These are phyloP conservation scores for Cladobotryum protrusum DNA, from an alignment of 2,329 filamentous ascomycete genomes.

Conservation along the genomic window DNA sequence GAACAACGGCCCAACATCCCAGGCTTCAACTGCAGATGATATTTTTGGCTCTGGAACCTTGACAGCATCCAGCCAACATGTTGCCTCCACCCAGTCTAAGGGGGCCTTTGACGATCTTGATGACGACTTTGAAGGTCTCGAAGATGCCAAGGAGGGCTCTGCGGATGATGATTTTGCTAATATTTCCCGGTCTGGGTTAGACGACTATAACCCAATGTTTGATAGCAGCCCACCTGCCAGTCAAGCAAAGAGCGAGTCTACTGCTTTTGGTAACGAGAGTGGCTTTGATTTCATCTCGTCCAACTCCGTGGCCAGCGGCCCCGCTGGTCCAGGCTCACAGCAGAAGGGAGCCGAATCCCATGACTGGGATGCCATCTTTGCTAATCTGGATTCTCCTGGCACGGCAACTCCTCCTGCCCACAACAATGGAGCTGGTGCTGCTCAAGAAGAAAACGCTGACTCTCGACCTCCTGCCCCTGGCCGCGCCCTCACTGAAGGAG, in stretches of 20 bases:
- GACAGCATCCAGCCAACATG: constrained; percentile 22
- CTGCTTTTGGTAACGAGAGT: constrained; percentile 47
- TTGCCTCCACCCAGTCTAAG: constrained; percentile 30
- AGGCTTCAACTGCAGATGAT: constrained; percentile 34
- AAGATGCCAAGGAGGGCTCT: constrained; percentile 76
- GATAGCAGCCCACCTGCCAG: constrained; percentile 60
- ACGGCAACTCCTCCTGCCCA: constrained; percentile 21
- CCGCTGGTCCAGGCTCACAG: constrained; percentile 31
- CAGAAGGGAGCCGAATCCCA: constrained; percentile 48
- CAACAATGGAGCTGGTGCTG: constrained; percentile 1
- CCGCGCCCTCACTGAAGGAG: constrained; percentile 64
- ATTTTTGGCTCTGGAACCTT: constrained; percentile 35
- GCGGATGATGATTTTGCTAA: constrained; percentile 75
- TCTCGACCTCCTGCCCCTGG: constrained; percentile 36
- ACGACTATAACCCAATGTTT: constrained; percentile 78
- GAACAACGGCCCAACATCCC: constrained; percentile 13
- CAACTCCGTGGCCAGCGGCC: constrained; percentile 23
- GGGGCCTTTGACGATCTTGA: constrained; percentile 69
- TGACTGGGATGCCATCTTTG: constrained; percentile 95
- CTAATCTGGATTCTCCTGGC: constrained; percentile 59
- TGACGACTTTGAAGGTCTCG: constrained; percentile 73
- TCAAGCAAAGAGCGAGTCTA: constrained; percentile 48
- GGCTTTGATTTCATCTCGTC: constrained; percentile 53
- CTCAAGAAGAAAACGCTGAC: constrained; percentile 14
- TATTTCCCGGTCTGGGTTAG: constrained; percentile 62